A percentile compares a stretch with the other conserved stretches of the same genome.
These are phyloP conservation scores for Coemansia sp. DNA, from an alignment of 192 early-diverging fungal species.

Conservation along the genomic window DNA sequence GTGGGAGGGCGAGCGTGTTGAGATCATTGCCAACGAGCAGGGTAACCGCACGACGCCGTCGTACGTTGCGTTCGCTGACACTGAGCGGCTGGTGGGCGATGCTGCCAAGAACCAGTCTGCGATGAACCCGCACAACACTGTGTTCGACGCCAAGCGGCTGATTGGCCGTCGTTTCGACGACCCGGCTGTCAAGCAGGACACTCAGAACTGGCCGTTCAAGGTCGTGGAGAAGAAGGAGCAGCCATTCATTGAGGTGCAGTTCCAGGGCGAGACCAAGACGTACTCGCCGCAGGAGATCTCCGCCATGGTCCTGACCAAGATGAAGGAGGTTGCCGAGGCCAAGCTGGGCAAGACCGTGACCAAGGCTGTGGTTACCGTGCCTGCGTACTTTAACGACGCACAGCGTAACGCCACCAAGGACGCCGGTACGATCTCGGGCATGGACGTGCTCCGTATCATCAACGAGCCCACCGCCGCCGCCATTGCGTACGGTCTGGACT, in stretches of 20 bases:
- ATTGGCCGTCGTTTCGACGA: conserved; percentile 88
- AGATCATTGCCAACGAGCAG: conserved; percentile 86
- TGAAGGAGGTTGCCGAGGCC: conserved; percentile 80
- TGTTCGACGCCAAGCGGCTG: conserved; percentile 89
- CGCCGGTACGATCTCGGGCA: conserved; percentile 81
- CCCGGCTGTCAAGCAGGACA: conserved; percentile 75
- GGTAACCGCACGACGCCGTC: conserved; percentile 88
- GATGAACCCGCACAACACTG: conserved; percentile 88
- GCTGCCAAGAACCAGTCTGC: conserved; percentile 90
- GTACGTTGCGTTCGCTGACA: conserved; percentile 79
- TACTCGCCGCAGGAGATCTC: conserved; percentile 83
- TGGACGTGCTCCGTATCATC: conserved; percentile 86
- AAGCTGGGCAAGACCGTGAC: conserved; percentile 68
- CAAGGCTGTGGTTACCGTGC: conserved; percentile 73
- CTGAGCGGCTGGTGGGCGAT: conserved; percentile 81
- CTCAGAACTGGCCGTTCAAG: conserved; percentile 84
- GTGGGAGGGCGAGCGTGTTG: conserved; percentile 60
- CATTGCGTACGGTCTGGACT: conserved; percentile 82
- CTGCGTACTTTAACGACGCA: conserved; percentile 88
- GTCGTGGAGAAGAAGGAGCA: conserved; percentile 65
- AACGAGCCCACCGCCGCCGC: conserved; percentile 92
- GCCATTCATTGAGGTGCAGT: conserved; percentile 79
- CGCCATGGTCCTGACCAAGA: conserved; percentile 73
- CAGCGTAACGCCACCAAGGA: conserved; percentile 93
- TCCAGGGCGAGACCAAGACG: conserved; percentile 78